Evolutionary conservation across 2,329 filamentous ascomycete genomes (phyloP), one percentile per base, ranked within the genome.

Genomic region (Cordyceps javanica): DNA sequence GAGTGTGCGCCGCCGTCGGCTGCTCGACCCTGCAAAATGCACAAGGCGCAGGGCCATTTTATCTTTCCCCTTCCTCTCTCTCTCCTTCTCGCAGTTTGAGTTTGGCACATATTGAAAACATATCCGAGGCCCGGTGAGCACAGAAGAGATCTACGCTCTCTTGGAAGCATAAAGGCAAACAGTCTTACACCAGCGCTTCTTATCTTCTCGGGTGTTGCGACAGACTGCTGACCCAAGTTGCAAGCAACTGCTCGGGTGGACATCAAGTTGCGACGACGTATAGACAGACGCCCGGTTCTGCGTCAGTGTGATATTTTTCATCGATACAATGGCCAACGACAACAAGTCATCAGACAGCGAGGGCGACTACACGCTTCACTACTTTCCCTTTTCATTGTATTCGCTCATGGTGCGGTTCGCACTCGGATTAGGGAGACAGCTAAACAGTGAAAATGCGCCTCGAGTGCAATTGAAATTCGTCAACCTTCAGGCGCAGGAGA

Each of bases 331-430:
- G 56, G 41, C 39, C n/a, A 36, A 32, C 21, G 32, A 42, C 25
- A 36, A 23, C 26, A 14, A 54, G 10, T 16, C 19, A 8, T 50
- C 41, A 21, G 52, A 46, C 16, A n/a, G 5, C 13, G 14, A 19
- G 26, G 59, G 60, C 19, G 48, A 61, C n/a, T 68, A 65, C 50
- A 68, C 64, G 32, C 62, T 70, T 53, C 64, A 69, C 51, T 67
- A 65, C 58, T 70, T 64, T 19, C 64, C 66, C 5, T 69, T 66
- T 55, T 69, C 66, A 3, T 58, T 69, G 13, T 69, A 70, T 53
- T 69, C 68, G 9, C 61, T 69, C 19, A 66, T 69, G 63, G 63
- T 64, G n/a, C 65, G 65, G 16, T 68, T 69, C 58, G 65, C 61
- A 23, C 62, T 69, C 23, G 64, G 63, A 16, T 59, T 70, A 10